These are phyloP conservation scores for Cutaneotrichosporon mucoides DNA, from an alignment of 1,284 basidiomycete species.

Conservation along the genomic window DNA sequence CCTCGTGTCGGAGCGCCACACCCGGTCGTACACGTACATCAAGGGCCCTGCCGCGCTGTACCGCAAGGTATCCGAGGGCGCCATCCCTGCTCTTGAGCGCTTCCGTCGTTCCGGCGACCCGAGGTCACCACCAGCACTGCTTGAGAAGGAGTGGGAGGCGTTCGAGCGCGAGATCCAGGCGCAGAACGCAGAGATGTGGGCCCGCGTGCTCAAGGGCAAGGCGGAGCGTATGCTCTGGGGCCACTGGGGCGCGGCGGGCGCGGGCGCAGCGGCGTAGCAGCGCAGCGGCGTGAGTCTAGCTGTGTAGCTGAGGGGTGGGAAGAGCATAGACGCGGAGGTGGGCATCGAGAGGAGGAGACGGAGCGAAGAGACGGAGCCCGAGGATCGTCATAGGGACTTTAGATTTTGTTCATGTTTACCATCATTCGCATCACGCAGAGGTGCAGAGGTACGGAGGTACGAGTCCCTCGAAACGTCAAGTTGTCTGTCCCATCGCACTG, in stretches of 20 bases:
- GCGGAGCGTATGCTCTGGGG: not conserved
- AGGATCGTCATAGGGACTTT: too few species aligned
- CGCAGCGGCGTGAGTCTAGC: too few species aligned
- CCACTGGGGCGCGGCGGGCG: not conserved
- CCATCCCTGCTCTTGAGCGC: conserved; percentile 1
- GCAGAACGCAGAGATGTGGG: conserved; percentile 2
- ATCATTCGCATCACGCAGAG: too few species aligned
- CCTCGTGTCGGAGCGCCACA: conserved; percentile 7
- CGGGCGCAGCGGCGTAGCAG: too few species aligned
- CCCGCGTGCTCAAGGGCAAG: not conserved
- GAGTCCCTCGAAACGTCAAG: too few species aligned
- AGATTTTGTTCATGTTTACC: too few species aligned
- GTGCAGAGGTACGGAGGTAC: too few species aligned
- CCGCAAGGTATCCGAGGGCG: not conserved
- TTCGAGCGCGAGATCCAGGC: not conserved
- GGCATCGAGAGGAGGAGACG: too few species aligned
- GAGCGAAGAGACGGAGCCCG: too few species aligned
- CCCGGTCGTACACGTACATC: conserved; percentile 8
- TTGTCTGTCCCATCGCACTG: too few species aligned
- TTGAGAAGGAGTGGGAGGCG: not conserved
- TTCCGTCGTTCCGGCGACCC: not conserved
- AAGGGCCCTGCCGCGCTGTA: not conserved
- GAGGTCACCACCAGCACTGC: not conserved
- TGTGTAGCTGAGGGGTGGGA: too few species aligned
- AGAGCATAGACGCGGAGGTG: too few species aligned